Base-by-base conservation (phyloP, 176 grass and related monocot species). In the Tuctoria greenei region DNA sequence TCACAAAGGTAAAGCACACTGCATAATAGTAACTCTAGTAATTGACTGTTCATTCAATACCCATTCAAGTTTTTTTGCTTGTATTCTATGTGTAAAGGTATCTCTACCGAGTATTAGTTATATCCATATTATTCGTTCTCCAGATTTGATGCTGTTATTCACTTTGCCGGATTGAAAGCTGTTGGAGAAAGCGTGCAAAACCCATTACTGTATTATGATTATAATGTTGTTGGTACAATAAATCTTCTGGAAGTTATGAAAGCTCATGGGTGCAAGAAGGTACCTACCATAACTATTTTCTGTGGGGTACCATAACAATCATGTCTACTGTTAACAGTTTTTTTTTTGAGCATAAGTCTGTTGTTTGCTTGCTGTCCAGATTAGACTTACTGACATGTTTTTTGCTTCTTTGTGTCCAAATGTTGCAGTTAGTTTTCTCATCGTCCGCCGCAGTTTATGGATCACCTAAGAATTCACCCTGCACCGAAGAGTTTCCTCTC, bases 391-490 rank as follows among this genome's bases (percentile, higher is more conserved):
- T 86, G 76, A 57, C 66, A 23, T 57, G 6, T 44, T 3, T 66
- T 27, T 21, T 46, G 69, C 25, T 62, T 57, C 42, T 36, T 41
- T 14, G 46, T 14, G 46, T 67, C 74, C 67, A 45, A 82, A 85
- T 86, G 43, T 75, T 87, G 77, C 83, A 98, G 95, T 74, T 98
- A 75, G 95, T 98, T 43, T 98, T 98, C 64, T 98, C 95, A 51
- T 98, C 95, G 24, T 98, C 95, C 76, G 95, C 95, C 63, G 90
- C 95, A 57, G 95, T 98, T 46, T 98, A 98, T 70, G 95, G 95
- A 51, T 89, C 86, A 79, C 95, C 95, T 37, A 91, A 98, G 45
- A 88, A 85, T 58, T 86, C 92, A 80, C 95, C 91, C 10, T 98
- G 95, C 42, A 98, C 88, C 54, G 95, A 98, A 78, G 91, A 94